phyloP scores from a whole-genome alignment of 2,329 filamentous ascomycete species.

The Elsinoe batatas region DNA sequence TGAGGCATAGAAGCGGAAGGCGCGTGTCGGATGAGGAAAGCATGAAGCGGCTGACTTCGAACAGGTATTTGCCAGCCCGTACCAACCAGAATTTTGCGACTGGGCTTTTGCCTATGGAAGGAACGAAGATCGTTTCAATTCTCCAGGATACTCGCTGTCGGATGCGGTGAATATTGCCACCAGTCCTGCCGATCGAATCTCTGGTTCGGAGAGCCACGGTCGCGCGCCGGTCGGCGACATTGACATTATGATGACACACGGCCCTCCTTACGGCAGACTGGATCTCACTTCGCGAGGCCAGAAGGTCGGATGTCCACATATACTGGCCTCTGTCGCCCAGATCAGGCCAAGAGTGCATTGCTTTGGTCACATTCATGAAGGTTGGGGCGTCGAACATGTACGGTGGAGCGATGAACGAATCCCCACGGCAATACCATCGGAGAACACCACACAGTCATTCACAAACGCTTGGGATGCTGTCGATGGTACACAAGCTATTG shows the following conservation, averaged over 20 bases:
- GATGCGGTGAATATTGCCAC: conserved; percentile 24
- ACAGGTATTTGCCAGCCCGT: conserved; percentile 43
- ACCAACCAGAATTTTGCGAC: conserved; percentile 46
- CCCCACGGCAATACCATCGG: neutral
- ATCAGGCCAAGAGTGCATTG: conserved; percentile 47
- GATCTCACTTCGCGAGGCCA: conserved; percentile 32
- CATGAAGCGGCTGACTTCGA: neutral
- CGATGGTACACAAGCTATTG: conserved; percentile 19
- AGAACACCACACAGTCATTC: conserved; percentile 30
- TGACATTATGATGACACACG: conserved; percentile 53
- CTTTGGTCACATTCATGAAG: conserved; percentile 55
- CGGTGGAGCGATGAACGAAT: conserved; percentile 27
- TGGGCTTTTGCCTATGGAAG: conserved; percentile 48
- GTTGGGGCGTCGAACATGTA: conserved; percentile 36
- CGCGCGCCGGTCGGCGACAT: conserved; percentile 35
- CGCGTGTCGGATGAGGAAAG: neutral
- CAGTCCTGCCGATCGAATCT: conserved; percentile 28
- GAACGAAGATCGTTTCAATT: conserved; percentile 44
- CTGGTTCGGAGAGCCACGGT: neutral
- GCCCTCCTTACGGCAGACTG: conserved; percentile 44
- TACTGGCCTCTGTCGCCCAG: conserved; percentile 42
- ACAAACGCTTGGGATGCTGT: conserved; percentile 37
- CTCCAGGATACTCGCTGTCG: conserved; percentile 17
- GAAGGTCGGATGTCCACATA: conserved; percentile 45
- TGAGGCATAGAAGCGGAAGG: neutral